Conservation (phyloP, 1,284 basidiomycete genomes). For the Acaromyces ingoldii region DNA sequence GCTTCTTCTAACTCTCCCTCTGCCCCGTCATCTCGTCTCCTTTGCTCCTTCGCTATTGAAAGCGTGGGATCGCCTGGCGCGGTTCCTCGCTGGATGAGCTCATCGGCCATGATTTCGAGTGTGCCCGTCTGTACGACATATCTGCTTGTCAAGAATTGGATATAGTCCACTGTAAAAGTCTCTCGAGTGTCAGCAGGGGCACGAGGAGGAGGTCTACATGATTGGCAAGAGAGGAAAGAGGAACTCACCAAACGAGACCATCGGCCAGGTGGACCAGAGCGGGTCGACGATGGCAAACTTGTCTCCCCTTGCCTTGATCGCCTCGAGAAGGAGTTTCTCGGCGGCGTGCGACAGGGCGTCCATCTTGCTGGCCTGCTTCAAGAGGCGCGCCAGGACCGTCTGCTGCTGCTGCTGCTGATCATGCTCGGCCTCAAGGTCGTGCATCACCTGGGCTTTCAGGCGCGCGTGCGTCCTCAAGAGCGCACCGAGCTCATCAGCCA, state of each 20-base stretch:
- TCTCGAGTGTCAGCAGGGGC: not conserved
- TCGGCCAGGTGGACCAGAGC: not conserved
- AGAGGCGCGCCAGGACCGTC: not conserved
- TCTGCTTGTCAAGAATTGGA: not conserved
- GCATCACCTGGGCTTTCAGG: not conserved
- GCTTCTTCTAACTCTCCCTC: not conserved
- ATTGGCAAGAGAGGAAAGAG: not conserved
- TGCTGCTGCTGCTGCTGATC: not conserved
- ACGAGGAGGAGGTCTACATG: not conserved
- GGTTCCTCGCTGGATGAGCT: not conserved
- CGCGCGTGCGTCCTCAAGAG: not conserved
- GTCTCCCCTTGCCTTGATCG: not conserved
- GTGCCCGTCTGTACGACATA: slow-evolving; percentile 1
- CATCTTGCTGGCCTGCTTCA: not conserved
- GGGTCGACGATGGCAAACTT: not conserved
- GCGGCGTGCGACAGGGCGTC: not conserved
- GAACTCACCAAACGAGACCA: not conserved
- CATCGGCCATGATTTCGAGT: not conserved
- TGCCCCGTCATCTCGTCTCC: not conserved
- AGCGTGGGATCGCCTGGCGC: not conserved
- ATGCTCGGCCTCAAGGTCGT: not conserved
- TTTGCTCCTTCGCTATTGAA: not conserved
- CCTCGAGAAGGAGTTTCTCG: not conserved
- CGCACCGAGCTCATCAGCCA: not conserved
- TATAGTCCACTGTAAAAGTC: not conserved